These are phyloP conservation scores for Phytophthora podocarpi DNA, from an alignment of 352 stramenopile genomes.

Conservation along the genomic window DNA sequence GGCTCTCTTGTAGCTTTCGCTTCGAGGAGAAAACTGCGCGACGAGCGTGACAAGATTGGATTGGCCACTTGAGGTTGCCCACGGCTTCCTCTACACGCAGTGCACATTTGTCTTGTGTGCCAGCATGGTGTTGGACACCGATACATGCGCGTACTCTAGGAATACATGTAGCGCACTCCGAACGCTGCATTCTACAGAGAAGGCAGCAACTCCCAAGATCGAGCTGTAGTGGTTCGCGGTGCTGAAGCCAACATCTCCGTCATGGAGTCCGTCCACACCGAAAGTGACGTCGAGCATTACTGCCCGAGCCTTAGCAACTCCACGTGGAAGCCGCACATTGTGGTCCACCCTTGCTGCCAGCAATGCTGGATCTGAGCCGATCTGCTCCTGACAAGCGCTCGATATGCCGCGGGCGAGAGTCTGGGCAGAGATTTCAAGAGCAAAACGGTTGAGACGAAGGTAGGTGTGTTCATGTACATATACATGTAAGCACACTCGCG, in stretches of 20 bases:
- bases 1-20: not conserved
- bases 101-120: not conserved
- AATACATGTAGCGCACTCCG: no score
- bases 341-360: constrained; percentile 2
- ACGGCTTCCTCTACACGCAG: not conserved
- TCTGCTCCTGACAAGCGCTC: constrained; percentile 1
- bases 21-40: not conserved
- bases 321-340: not conserved
- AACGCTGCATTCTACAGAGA: no score
- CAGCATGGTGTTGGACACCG: constrained; percentile 5
- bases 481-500: no score
- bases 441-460: not conserved
- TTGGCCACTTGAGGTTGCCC: constrained; percentile 3
- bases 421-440: no score
- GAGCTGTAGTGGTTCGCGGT: not conserved
- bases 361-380: constrained; percentile 5
- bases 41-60: not conserved
- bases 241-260: constrained; percentile 8
- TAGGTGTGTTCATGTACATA: no score
- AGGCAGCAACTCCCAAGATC: constrained; percentile 9
- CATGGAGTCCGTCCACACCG: constrained; percentile 5
- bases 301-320: not conserved
- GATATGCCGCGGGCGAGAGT: not conserved
- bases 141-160: not conserved
- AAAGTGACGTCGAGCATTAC: constrained; percentile 10